Conservation (phyloP, 2,329 filamentous ascomycete species). For the Trichophaea hybrida region DNA sequence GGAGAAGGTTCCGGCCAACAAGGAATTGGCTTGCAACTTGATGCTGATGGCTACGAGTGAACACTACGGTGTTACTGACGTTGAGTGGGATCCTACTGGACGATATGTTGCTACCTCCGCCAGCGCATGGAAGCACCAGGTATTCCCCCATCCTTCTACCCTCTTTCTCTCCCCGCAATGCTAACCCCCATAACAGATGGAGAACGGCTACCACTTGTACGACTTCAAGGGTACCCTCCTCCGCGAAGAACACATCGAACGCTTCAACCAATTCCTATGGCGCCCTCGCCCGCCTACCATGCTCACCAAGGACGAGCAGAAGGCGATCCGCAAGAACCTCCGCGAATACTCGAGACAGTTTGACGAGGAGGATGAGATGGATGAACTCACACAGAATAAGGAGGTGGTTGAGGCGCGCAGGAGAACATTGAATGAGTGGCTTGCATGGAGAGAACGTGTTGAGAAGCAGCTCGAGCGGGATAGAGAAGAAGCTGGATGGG, state of each 20-base stretch:
- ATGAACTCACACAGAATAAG: constrained; percentile 83
- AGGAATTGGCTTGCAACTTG: constrained; percentile 86
- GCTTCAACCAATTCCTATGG: constrained; percentile 97
- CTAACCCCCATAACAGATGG: constrained; percentile 51
- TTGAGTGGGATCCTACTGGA: constrained; percentile 95
- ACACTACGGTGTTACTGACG: constrained; percentile 93
- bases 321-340: constrained; percentile 93
- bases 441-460: constrained; percentile 62
- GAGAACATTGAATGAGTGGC: constrained; percentile 73
- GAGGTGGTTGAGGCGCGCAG: constrained; percentile 83
- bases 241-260: constrained; percentile 81
- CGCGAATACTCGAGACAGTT: constrained; percentile 91
- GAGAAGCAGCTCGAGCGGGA: constrained; percentile 60
- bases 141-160: constrained; percentile 38
- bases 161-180: constrained; percentile 7
- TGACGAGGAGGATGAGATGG: constrained; percentile 86
- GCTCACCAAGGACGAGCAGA: constrained; percentile 91
- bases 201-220: constrained; percentile 97
- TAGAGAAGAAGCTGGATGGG: constrained; percentile 45
- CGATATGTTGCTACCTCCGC: constrained; percentile 89
- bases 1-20: constrained; percentile 68
- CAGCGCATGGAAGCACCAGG: constrained; percentile 86
- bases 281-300: constrained; percentile 82
- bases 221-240: constrained; percentile 85
- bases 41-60: constrained; percentile 88